Evolutionary conservation across 305 asterid genomes (phyloP).

Genomic region (Euphrasia arctica): DNA sequence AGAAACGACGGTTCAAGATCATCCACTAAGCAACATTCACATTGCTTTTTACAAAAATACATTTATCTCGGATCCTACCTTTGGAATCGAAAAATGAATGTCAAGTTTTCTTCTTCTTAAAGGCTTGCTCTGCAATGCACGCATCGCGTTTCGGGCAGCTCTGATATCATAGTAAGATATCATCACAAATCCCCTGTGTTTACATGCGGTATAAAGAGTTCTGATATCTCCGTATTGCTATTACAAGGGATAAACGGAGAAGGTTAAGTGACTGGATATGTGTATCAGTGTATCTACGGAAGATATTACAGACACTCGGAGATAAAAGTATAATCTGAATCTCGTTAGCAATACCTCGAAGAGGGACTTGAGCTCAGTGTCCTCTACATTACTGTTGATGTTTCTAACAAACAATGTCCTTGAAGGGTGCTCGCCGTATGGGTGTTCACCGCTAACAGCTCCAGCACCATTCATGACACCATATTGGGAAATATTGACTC

Average conservation of each 20-base stretch:
- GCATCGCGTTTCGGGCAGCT: conserved; percentile 96
- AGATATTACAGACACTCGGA: conserved; percentile 3
- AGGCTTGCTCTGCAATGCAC: conserved; percentile 85
- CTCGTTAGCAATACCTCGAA: conserved; percentile 61
- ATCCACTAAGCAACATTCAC: conserved; percentile 9
- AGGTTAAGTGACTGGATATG: no score
- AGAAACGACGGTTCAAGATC: conserved; percentile 14
- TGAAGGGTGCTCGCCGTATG: conserved; percentile 95
- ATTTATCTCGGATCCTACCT: conserved; percentile 40
- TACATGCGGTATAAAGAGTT: conserved; percentile 87
- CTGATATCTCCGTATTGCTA: conserved; percentile 98
- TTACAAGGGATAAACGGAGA: conserved; percentile 25
- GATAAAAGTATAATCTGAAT: conserved; percentile 18
- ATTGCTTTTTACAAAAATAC: conserved; percentile 8
- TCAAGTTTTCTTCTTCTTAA: conserved; percentile 86
- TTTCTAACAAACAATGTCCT: conserved; percentile 95
- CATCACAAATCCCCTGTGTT: conserved; percentile 99
- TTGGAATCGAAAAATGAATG: conserved; percentile 95
- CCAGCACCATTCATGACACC: conserved; percentile 57
- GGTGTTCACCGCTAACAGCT: conserved; percentile 77
- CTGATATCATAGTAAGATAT: conserved; percentile 97
- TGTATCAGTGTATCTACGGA: no score
- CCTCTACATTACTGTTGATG: conserved; percentile 95
- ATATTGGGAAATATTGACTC: conserved; percentile 41
- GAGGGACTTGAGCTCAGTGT: conserved; percentile 74